Evolutionary conservation across 768 basidiomycete species (phyloP), one percentile per base, ranked within the genome.

Genomic region (Leccinum barrowsii): DNA sequence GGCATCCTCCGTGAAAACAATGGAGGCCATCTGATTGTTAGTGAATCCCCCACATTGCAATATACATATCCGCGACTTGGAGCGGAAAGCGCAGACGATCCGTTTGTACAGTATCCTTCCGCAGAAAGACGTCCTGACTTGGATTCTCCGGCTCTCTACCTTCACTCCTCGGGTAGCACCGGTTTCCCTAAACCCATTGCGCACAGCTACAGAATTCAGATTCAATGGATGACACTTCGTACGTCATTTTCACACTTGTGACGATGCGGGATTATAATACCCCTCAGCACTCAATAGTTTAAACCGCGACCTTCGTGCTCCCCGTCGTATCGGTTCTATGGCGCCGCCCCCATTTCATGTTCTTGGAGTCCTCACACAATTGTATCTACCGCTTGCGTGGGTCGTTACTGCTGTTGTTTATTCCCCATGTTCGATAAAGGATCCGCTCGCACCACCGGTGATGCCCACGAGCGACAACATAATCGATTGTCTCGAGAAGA

Each of bases 141-240:
- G 53, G 57, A 65, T 51, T 50, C 47, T 1, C 24, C 76, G 13
- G 76, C 75, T 1, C 54, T 80, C 13, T 78, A 81, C 19, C 58
- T 82, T 55, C 80, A 82, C 58, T 79, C 80, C 1, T 81, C 78
- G 4, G 80, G 80, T 15, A 81, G 80, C 6, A 80, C 79, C 4
- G 80, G 79, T 17, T 69, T 79, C 34, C 80, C 80, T 3, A 82
- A 82, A 63, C 73, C 79, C 1, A 76, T 82, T 22, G 61, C 71
- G 0, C 70, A 77, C 46, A 76, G 68, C 2, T 69, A 77, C 53
- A 66, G 64, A 28, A 63, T 65, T 6, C 52, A 77, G 24, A 52
- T 69, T 5, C 72, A 80, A 30, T 77, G 77, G 73, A 55, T 71
- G 7, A 37, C 57, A 1, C 68, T 72, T 13, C 63, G 79, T 80